Conservation (phyloP, 257 asterid species). For the Fraxinus cuspidata region DNA sequence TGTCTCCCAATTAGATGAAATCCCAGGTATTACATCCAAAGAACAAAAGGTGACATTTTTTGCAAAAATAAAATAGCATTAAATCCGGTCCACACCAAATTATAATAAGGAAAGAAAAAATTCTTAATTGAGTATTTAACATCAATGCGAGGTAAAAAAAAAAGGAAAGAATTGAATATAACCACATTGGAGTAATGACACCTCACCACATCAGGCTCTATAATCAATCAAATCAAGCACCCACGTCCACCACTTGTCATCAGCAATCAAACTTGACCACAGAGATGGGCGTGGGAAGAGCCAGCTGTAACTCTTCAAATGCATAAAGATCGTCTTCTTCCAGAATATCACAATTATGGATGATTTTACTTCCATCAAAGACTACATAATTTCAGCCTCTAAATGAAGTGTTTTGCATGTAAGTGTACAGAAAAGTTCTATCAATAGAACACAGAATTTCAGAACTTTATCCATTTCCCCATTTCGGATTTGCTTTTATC, state of each 20-base stretch:
- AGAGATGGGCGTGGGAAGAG: conserved; percentile 34
- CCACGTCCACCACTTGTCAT: conserved; percentile 48
- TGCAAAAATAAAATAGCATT: not conserved
- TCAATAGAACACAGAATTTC: conserved; percentile 18
- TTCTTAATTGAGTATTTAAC: conserved; percentile 28
- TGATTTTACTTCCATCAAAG: conserved; percentile 24
- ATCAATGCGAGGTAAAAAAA: conserved; percentile 28
- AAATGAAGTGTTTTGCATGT: conserved; percentile 23
- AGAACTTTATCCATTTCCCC: not conserved
- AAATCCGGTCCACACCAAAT: not conserved
- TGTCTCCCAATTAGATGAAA: not conserved
- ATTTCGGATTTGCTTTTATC: conserved; percentile 16
- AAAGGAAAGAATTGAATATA: conserved; percentile 37
- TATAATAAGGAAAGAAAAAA: conserved; percentile 1
- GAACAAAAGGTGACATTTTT: not conserved
- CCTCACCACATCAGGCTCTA: conserved; percentile 68
- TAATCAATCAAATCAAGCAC: conserved; percentile 52
- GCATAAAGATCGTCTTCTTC: conserved; percentile 41
- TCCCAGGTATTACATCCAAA: not conserved
- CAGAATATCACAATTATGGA: conserved; percentile 36
- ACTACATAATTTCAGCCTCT: conserved; percentile 35
- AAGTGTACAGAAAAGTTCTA: conserved; percentile 17
- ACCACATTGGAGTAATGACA: conserved; percentile 54
- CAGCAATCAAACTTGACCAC: conserved; percentile 53
- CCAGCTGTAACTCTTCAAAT: conserved; percentile 45